These are phyloP conservation scores for Pulveroboletus ravenelii DNA, from an alignment of 768 basidiomycete genomes.

Conservation along the genomic window DNA sequence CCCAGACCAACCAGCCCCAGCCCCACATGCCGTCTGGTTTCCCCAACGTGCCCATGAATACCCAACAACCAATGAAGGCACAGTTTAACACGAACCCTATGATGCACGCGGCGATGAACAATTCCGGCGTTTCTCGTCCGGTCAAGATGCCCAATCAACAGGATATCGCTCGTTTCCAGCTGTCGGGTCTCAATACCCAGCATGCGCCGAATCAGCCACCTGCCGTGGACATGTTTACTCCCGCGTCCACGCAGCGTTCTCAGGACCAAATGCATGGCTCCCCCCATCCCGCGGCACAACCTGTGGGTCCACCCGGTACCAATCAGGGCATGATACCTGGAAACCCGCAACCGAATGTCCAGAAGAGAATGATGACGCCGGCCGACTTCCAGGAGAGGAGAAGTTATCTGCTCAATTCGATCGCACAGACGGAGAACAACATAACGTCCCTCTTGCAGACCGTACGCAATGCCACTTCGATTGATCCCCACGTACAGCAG, in stretches of 20 bases:
- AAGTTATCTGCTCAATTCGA: constrained; percentile 3
- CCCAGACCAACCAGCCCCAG: constrained; percentile 25
- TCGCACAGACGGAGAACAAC: constrained; percentile 14
- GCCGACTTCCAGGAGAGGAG: constrained; percentile 25
- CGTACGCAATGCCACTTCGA: constrained; percentile 10
- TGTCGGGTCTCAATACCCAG: constrained; percentile 28
- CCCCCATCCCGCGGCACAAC: constrained; percentile 35
- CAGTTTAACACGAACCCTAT: constrained; percentile 32
- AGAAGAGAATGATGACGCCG: constrained; percentile 18
- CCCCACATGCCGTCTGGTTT: constrained; percentile 37
- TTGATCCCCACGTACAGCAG: constrained; percentile 17
- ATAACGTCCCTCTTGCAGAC: constrained; percentile 6
- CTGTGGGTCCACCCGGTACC: constrained; percentile 16
- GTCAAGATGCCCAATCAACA: constrained; percentile 45
- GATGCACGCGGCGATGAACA: constrained; percentile 33
- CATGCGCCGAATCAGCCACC: constrained; percentile 36
- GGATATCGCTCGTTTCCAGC: constrained; percentile 35
- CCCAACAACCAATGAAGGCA: constrained; percentile 31
- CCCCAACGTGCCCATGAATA: constrained; percentile 35
- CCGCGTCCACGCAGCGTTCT: constrained; percentile 38
- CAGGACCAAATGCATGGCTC: constrained; percentile 47
- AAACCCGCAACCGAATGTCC: constrained; percentile 20
- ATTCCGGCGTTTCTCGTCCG: constrained; percentile 28
- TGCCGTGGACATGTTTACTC: constrained; percentile 44
- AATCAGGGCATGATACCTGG: constrained; percentile 24